Conservation (phyloP, 345 rosid species). For the Bruguiera gymnorhiza region DNA sequence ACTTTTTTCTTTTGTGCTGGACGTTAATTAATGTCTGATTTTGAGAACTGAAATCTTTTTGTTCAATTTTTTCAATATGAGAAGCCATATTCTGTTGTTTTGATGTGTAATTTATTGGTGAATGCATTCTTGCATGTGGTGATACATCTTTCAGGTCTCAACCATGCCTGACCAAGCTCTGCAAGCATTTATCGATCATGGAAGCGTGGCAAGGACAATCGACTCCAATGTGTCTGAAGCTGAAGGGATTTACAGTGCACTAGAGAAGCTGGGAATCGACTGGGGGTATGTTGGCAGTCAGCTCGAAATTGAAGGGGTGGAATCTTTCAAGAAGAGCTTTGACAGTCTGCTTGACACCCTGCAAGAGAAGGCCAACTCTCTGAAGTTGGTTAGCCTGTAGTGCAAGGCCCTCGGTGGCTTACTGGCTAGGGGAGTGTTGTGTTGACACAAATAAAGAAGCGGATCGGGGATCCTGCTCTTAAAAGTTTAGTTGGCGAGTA, state of each 20-base stretch:
- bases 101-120: conserved; percentile 7
- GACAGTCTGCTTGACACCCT: conserved; percentile 89
- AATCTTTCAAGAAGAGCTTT: conserved; percentile 89
- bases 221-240: conserved; percentile 85
- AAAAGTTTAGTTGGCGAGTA: conserved; percentile 8
- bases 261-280: conserved; percentile 92
- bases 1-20: background rate
- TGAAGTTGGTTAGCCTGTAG: conserved; percentile 65
- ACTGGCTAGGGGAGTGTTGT: background rate
- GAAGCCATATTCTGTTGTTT: background rate
- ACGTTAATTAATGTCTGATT: too few species aligned
- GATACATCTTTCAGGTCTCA: conserved; percentile 55
- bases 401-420: conserved; percentile 9
- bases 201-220: conserved; percentile 80
- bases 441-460: conserved; percentile 29
- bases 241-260: conserved; percentile 89
- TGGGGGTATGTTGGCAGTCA: conserved; percentile 79
- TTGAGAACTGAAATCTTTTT: too few species aligned
- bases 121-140: background rate
- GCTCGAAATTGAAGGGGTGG: conserved; percentile 90
- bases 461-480: conserved; percentile 26
- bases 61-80: background rate
- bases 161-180: conserved; percentile 99
- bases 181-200: conserved; percentile 85
- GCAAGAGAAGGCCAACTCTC: conserved; percentile 92